phyloP scores from a whole-genome alignment of 441 rosid genomes.

The Erodium texanum region DNA sequence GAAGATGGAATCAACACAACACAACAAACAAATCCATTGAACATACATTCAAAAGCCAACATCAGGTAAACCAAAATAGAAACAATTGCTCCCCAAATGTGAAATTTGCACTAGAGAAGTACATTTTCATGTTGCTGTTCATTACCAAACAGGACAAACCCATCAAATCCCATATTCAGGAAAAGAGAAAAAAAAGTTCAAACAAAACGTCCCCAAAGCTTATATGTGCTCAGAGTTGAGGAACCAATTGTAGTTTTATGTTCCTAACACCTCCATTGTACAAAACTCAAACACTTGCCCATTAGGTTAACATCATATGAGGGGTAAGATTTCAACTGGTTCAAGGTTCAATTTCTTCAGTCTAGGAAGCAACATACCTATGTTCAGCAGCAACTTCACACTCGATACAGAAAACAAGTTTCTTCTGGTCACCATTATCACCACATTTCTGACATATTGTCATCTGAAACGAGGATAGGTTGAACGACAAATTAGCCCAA shows the following conservation, averaged over 20 bases:
- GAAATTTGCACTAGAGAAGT: neutral
- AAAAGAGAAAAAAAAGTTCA: neutral
- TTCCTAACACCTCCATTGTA: no score
- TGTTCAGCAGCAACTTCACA: neutral
- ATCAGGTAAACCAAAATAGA: neutral
- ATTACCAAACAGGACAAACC: neutral
- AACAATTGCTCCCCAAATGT: neutral
- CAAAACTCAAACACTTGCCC: no score
- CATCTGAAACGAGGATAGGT: neutral
- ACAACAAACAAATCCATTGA: neutral
- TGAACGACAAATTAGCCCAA: neutral
- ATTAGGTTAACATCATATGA: neutral
- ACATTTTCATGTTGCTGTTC: neutral
- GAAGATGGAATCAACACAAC: neutral
- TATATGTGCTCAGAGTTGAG: neutral
- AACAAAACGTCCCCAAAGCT: no score
- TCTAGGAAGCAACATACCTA: neutral
- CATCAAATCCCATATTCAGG: neutral
- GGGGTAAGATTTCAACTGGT: neutral
- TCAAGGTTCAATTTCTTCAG: neutral
- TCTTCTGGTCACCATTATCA: neutral
- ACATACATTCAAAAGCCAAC: neutral
- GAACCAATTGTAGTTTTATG: neutral
- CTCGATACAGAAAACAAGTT: neutral
- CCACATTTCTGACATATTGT: neutral